Evolutionary conservation across 345 rosid species (phyloP).

Genomic region (Diplotaxis tenuifolia): DNA sequence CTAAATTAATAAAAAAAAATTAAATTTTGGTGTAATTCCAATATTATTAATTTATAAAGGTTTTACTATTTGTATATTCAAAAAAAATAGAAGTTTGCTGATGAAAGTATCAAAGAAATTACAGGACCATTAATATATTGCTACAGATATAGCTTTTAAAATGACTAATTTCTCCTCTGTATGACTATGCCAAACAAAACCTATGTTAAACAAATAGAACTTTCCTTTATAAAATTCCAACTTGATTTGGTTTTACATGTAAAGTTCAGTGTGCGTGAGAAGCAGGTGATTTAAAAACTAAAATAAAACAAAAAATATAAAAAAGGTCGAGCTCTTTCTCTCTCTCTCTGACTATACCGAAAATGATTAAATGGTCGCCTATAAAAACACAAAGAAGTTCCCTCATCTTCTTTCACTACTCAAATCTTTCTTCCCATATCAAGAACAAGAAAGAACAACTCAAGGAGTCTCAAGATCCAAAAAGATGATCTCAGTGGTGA

Average conservation of each 20-base stretch:
- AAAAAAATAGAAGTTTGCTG: background rate
- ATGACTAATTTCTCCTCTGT: background rate
- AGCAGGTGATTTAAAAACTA: background rate
- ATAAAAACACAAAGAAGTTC: conserved; percentile 11
- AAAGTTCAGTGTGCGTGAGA: background rate
- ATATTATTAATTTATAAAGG: too few species aligned
- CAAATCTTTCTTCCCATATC: background rate
- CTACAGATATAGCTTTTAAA: background rate
- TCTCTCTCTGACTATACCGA: background rate
- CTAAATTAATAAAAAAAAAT: too few species aligned
- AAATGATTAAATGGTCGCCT: conserved; percentile 3
- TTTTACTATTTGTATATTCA: too few species aligned
- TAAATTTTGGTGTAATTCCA: too few species aligned
- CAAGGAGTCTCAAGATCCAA: background rate
- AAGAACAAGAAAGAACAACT: background rate
- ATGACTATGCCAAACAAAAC: background rate
- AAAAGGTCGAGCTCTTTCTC: background rate
- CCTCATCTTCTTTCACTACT: conserved; percentile 23
- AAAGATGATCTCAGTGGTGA: conserved; percentile 35
- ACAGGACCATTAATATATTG: background rate
- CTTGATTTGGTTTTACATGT: background rate
- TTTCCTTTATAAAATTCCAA: background rate
- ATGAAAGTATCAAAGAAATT: background rate
- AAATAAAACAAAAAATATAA: background rate
- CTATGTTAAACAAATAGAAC: background rate